These are phyloP conservation scores for Umbilicus rupestris DNA, from an alignment of 164 flowering plant species.

Conservation along the genomic window DNA sequence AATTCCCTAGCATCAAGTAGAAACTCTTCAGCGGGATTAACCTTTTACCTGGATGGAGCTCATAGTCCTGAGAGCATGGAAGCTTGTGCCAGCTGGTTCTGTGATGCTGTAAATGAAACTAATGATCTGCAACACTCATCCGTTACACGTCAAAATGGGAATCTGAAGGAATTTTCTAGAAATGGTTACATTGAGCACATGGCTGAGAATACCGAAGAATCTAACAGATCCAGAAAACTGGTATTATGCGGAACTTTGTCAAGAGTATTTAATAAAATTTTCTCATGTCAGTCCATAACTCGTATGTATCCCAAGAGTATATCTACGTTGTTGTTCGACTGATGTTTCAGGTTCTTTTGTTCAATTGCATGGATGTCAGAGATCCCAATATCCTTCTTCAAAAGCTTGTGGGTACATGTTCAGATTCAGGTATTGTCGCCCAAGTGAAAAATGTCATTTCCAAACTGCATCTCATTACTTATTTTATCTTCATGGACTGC, in stretches of 20 bases:
- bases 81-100: slow-evolving; percentile 81
- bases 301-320: too few species aligned
- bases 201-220: slow-evolving; percentile 13
- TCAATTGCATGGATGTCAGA: slow-evolving; percentile 86
- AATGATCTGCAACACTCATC: slow-evolving; percentile 8
- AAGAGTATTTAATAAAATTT: not conserved
- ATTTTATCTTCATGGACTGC: not conserved
- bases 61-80: slow-evolving; percentile 95
- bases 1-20: slow-evolving; percentile 15
- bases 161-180: slow-evolving; percentile 10
- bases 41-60: slow-evolving; percentile 87
- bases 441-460: not conserved
- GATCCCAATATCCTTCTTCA: slow-evolving; percentile 73
- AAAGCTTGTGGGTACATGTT: slow-evolving; percentile 54
- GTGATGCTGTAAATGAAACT: slow-evolving; percentile 34
- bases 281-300: not conserved
- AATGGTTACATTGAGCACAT: slow-evolving; percentile 21
- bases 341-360: slow-evolving; percentile 53
- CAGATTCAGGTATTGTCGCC: slow-evolving; percentile 52
- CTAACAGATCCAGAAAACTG: slow-evolving; percentile 38
- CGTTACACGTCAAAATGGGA: slow-evolving; percentile 13
- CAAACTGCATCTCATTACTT: not conserved
- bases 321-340: not conserved
- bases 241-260: slow-evolving; percentile 17
- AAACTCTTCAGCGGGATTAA: slow-evolving; percentile 41